Evolutionary conservation across 1,284 basidiomycete genomes (phyloP).

Genomic region (Cerrena zonata): DNA sequence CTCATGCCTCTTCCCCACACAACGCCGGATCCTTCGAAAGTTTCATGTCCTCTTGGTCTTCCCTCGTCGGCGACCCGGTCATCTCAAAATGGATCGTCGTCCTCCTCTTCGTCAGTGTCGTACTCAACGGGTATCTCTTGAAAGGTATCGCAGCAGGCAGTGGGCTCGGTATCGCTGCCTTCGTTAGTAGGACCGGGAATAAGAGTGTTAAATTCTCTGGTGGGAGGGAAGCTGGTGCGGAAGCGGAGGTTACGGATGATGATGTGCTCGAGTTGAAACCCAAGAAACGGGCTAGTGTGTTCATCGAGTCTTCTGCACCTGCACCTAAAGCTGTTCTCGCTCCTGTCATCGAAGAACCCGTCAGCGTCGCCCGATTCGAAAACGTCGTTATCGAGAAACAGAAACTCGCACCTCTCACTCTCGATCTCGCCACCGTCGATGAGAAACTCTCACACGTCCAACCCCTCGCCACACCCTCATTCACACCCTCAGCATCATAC

Average conservation of each 20-base stretch:
- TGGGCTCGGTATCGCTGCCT: constrained; percentile 17
- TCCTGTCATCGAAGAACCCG: constrained; percentile 10
- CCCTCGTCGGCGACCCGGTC: constrained; percentile 91
- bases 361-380: background rate
- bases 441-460: constrained; percentile 24
- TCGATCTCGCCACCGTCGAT: constrained; percentile 32
- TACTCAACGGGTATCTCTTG: constrained; percentile 90
- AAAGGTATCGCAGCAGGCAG: constrained; percentile 62
- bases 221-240: constrained; percentile 20
- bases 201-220: constrained; percentile 26
- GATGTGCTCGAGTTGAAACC: constrained; percentile 20
- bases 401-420: constrained; percentile 19
- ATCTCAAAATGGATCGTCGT: constrained; percentile 95
- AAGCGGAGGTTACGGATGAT: constrained; percentile 26
- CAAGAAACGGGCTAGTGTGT: constrained; percentile 16
- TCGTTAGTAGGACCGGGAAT: constrained; percentile 13
- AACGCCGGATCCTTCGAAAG: constrained; percentile 49
- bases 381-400: constrained; percentile 7
- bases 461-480: constrained; percentile 6
- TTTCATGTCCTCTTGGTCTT: constrained; percentile 92
- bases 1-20: background rate
- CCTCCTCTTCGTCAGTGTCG: constrained; percentile 80
- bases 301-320: constrained; percentile 15
- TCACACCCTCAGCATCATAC: background rate
- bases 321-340: constrained; percentile 21